Conservation (phyloP, 495 filamentous ascomycete species). For the Tetracladium setigerum region DNA sequence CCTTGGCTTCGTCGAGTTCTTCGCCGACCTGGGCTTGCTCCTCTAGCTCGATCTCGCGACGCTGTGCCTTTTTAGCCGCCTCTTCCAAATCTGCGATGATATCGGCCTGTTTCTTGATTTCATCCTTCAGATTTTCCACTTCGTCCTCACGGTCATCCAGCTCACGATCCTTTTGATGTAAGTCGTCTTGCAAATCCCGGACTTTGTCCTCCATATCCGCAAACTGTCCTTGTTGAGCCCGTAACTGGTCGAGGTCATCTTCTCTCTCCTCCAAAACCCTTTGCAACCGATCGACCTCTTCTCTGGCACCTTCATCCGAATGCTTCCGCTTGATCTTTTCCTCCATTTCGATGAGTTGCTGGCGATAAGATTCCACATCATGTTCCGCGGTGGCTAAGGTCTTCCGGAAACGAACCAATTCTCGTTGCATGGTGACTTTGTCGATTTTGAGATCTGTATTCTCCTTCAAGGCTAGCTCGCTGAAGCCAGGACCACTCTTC, state of each 20-base stretch:
- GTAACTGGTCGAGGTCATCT: constrained; percentile 37
- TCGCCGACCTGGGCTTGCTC: constrained; percentile 45
- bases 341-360: constrained; percentile 69
- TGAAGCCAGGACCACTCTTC: constrained; percentile 80
- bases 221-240: constrained; percentile 42
- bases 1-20: constrained; percentile 47
- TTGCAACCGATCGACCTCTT: constrained; percentile 51
- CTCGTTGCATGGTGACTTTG: constrained; percentile 76
- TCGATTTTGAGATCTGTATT: constrained; percentile 94
- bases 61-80: constrained; percentile 46
- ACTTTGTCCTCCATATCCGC: constrained; percentile 61
- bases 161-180: constrained; percentile 57
- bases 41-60: constrained; percentile 54
- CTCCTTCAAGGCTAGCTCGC: constrained; percentile 78
- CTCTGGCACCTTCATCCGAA: constrained; percentile 51
- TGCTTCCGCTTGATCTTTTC: constrained; percentile 72
- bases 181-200: constrained; percentile 56
- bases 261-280: constrained; percentile 41
- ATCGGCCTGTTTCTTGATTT: constrained; percentile 43
- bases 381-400: constrained; percentile 69
- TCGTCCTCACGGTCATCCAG: constrained; percentile 61
- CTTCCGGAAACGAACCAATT: constrained; percentile 78
- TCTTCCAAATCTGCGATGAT: constrained; percentile 43
- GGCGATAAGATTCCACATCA: constrained; percentile 65
- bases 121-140: constrained; percentile 50